Conservation (phyloP, 495 filamentous ascomycete species). For the Oleoguttula mirabilis region DNA sequence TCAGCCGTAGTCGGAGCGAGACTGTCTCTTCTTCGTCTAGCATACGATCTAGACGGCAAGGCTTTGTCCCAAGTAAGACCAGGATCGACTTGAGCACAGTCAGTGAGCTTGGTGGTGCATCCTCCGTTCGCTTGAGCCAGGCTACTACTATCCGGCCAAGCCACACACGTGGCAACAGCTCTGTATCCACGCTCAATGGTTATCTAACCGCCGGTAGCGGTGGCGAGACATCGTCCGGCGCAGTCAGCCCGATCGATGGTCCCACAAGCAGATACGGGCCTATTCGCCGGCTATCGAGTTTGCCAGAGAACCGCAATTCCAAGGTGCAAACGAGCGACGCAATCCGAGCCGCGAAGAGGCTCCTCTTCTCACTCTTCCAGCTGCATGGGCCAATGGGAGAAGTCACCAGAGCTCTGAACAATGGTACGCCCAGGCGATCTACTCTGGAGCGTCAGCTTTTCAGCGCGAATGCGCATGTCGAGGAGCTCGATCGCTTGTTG, state of each 20-base stretch:
- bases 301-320: constrained; percentile 60
- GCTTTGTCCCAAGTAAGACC: constrained; percentile 55
- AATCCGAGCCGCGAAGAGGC: constrained; percentile 70
- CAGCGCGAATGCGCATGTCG: constrained; percentile 56
- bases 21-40: constrained; percentile 52
- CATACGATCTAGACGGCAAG: constrained; percentile 63
- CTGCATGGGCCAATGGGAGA: constrained; percentile 62
- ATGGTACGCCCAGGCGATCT: constrained; percentile 53
- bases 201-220: constrained; percentile 5
- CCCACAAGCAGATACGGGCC: constrained; percentile 31
- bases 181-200: constrained; percentile 11
- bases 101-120: constrained; percentile 50
- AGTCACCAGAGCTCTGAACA: constrained; percentile 42
- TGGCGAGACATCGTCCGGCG: constrained; percentile 21
- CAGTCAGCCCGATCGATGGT: constrained; percentile 30
- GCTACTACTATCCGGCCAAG: constrained; percentile 12
- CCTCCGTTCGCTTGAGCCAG: constrained; percentile 38
- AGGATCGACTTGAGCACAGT: constrained; percentile 61
- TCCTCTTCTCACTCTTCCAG: constrained; percentile 74
- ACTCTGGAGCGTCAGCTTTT: constrained; percentile 68
- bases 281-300: constrained; percentile 68
- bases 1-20: constrained; percentile 83
- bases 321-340: constrained; percentile 45
- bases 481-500: constrained; percentile 14
- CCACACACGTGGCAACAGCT: constrained; percentile 11